Evolutionary conservation across 2,329 filamentous ascomycete species (phyloP).

Genomic region (Calonectria hawksworthii): DNA sequence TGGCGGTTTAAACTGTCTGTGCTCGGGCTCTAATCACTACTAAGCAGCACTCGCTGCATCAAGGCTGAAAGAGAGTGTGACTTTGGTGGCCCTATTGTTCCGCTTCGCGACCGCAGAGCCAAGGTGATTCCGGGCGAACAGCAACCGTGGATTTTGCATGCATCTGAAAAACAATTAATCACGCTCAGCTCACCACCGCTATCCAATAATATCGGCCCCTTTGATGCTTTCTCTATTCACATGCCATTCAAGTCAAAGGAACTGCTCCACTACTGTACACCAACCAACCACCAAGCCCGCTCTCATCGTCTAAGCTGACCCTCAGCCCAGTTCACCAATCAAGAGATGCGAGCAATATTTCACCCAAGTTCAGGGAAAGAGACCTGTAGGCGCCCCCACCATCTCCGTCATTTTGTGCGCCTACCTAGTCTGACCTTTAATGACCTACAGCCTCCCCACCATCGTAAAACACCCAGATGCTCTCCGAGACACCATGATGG

Average conservation of each 20-base stretch:
- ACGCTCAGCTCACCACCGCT: not conserved
- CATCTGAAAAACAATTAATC: not conserved
- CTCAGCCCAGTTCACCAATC: constrained; percentile 34
- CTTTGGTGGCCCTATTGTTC: constrained; percentile 31
- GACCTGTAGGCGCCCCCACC: constrained; percentile 13
- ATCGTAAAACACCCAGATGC: constrained; percentile 38
- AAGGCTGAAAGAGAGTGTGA: constrained; percentile 32
- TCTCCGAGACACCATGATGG: constrained; percentile 36
- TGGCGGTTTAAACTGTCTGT: not conserved
- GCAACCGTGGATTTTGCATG: constrained; percentile 34
- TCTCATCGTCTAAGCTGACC: not conserved
- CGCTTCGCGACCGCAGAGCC: constrained; percentile 41
- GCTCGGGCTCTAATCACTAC: not conserved
- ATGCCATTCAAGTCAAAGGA: constrained; percentile 44
- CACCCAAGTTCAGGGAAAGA: constrained; percentile 19
- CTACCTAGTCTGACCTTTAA: rapidly evolving
- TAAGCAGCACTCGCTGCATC: constrained; percentile 32
- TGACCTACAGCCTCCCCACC: constrained; percentile 24
- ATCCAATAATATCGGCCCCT: constrained; percentile 31
- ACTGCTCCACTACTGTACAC: constrained; percentile 42
- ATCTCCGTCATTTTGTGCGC: rapidly evolving
- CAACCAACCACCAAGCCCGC: too few relatives aligned
- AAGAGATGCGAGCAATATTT: constrained; percentile 13
- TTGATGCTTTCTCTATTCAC: constrained; percentile 36
- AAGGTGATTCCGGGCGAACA: constrained; percentile 39